Evolutionary conservation across 768 basidiomycete species (phyloP), one percentile per base, ranked within the genome.

Genomic region (Chiua virens): DNA sequence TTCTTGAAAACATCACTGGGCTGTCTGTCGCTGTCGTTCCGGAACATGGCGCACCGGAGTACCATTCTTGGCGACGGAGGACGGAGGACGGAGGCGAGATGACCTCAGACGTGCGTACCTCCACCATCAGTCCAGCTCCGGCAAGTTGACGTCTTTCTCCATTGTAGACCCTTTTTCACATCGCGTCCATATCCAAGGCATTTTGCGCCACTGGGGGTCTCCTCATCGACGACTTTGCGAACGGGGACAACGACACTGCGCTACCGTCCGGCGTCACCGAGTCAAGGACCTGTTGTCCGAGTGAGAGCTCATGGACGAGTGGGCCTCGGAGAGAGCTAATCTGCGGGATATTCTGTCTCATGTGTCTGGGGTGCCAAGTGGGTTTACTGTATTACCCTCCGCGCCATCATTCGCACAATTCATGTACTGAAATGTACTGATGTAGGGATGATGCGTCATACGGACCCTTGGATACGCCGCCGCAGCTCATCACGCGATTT

Each of bases 271-370:
- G 57, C 8, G 17, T 13, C 71, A 73, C 1, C 70, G 66, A 50
- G 30, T 77, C 37, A 52, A 41, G 21, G 71, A 74, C 37, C 9
- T 77, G 7, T 61, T 79, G 2, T 74, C 75, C 0, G 67, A 64
- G 15, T 80, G 78, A 76, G 44, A 56, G 46, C 67, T 78, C 17
- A 63, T 64, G 56, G 75, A 79, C 53, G 56, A 25, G 8, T 74
- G 70, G 68, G 73, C 75, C 0, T 71, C 60, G 15, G 54, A 66
- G 45, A 68, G 65, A 54, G 72, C 68, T 5, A 71, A 64, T 39
- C 21, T 75, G 8, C 59, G 64, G 4, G 75, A 76, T 51, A 62
- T 70, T 3, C 53, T 75, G n/a, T 60, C 73, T 8, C 75, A 75
- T 38, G 59, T 69, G 5, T 66, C 71, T n/a, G 75, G 75, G 5